These are phyloP conservation scores for Eragrostis curvula DNA, from an alignment of 176 grass and related monocot genomes.

Conservation along the genomic window DNA sequence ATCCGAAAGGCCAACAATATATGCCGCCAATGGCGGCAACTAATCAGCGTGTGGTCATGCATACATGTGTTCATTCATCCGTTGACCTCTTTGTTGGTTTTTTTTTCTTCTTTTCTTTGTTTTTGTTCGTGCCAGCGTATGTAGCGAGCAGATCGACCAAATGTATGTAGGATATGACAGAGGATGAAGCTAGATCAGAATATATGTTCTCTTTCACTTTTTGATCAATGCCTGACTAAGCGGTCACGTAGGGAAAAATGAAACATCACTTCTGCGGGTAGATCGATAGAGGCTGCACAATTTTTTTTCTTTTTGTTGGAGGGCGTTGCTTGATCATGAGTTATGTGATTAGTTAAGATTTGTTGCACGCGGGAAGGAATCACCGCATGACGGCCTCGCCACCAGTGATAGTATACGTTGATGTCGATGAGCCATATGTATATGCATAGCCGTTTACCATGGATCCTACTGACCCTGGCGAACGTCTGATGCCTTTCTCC, in stretches of 20 bases:
- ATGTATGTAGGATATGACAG: constrained; percentile 33
- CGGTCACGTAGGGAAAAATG: neutral
- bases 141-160: constrained; percentile 18
- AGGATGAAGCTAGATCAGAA: constrained; percentile 14
- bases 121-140: constrained; percentile 25
- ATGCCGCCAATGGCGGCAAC: neutral
- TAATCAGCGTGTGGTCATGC: neutral
- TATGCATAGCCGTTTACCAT: no score
- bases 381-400: no score
- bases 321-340: no score
- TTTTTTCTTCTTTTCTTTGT: neutral
- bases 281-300: no score
- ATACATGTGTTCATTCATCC: constrained; percentile 1
- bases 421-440: no score
- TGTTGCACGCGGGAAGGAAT: no score
- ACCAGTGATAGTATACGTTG: no score
- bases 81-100: neutral
- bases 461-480: no score
- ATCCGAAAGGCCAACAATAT: constrained; percentile 40
- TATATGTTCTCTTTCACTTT: neutral
- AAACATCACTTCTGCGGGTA: no score
- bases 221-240: neutral
- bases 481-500: no score
- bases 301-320: no score
- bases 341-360: no score